Base-by-base conservation (phyloP, 2,329 filamentous ascomycete species). In the Lasiodiplodia gonubiensis region DNA sequence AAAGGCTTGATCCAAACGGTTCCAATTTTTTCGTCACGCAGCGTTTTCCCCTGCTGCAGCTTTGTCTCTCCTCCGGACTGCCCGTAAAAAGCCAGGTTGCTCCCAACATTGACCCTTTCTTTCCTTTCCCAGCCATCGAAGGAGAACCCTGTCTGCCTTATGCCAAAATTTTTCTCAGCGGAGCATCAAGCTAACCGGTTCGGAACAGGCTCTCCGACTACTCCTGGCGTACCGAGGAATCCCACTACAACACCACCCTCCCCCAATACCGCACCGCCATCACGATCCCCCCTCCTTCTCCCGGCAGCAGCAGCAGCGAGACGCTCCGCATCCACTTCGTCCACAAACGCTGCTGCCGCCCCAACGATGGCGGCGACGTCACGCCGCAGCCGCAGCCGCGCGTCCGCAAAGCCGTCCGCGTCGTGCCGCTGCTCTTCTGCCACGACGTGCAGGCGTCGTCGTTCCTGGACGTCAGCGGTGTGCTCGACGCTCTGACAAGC, bases 381-480 rank as follows among this genome's bases (percentile, higher is more conserved):
- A 63, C 59, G 16, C 51, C 61, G 14, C 49, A 33, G 35, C 27
- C 27, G 25, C 25, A 52, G 88, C 4, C 75, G 80, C 25, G 23
- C 11, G 18, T 4, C 21, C 23, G 23, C 42, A 21, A 52, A n/a
- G 81, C 85, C 55, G 69, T 77, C 18, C 80, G 85, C 68, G 88
- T 88, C 5, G 80, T 90, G 27, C 89, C 90, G 1, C 79, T 92
- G 30, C 82, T 92, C 23, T 80, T 91, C 66, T 83, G 89, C 71
- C 89, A 90, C 2, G 91, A 90, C 2, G 91, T 90, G 73, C 89
- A 89, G 1, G n/a, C 46, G 11, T 84, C 89, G 51, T 86, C 87
- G 18, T 90, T 89, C 71, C 77, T 91, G 46, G 86, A 87, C 4
- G 79, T 90, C 21, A 79, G 81, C 10, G 85, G 87, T 35, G 80